Percentiles rank a stretch among this genome's conserved stretches.
phyloP scores from a whole-genome alignment of 345 rosid species.

The Hevea brasiliensis region DNA sequence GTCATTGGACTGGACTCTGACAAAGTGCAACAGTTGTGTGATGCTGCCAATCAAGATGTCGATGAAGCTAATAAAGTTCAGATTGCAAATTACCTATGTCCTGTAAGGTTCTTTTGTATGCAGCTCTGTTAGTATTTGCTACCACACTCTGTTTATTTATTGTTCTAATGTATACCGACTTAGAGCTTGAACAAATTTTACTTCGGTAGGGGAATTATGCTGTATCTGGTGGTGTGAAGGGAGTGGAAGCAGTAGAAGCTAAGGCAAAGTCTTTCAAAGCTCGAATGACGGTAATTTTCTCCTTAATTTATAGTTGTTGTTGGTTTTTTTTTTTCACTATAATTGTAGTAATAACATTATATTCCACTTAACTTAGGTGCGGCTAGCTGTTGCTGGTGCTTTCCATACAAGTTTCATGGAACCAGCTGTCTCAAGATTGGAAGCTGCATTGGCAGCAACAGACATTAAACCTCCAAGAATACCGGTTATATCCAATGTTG shows the following conservation, averaged over 20 bases:
- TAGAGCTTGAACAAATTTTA: neutral
- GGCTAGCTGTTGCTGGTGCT: slow-evolving; percentile 95
- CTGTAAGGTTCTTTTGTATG: slow-evolving; percentile 44
- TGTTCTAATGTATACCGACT: no score
- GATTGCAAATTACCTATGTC: slow-evolving; percentile 86
- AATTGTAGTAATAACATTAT: neutral
- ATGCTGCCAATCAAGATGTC: slow-evolving; percentile 91
- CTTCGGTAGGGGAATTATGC: slow-evolving; percentile 83
- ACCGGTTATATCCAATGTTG: slow-evolving; percentile 95
- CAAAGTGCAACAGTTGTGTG: slow-evolving; percentile 80
- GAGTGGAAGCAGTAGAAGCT: slow-evolving; percentile 88
- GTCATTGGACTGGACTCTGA: slow-evolving; percentile 83
- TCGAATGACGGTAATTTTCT: slow-evolving; percentile 69
- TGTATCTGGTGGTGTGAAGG: slow-evolving; percentile 91
- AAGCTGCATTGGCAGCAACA: slow-evolving; percentile 77
- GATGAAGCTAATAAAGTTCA: slow-evolving; percentile 79
- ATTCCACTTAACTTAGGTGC: slow-evolving; percentile 52
- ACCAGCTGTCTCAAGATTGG: slow-evolving; percentile 95
- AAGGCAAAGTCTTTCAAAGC: slow-evolving; percentile 95
- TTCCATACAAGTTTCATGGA: slow-evolving; percentile 97
- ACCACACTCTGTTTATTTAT: neutral
- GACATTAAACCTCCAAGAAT: slow-evolving; percentile 77
- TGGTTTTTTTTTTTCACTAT: neutral
- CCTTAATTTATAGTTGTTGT: neutral
- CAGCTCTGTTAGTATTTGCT: neutral